phyloP scores from a whole-genome alignment of 2,329 filamentous ascomycete species.

The Botryosphaeria dothidea region DNA sequence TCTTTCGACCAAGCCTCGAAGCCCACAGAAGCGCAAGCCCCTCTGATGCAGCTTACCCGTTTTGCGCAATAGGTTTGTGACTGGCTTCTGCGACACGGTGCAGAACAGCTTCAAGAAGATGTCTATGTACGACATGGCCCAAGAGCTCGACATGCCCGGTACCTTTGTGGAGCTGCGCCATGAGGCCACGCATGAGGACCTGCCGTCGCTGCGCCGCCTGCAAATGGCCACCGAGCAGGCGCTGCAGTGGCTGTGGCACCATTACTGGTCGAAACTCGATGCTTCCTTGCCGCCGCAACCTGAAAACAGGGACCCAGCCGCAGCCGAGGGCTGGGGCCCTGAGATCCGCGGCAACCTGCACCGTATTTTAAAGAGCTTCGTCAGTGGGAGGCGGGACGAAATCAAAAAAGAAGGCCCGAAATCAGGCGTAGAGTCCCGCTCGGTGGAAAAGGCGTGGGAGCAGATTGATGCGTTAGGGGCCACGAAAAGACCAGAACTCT shows the following conservation, averaged over 20 bases:
- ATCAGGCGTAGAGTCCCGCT: slow-evolving; percentile 12
- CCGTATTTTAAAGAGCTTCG: slow-evolving; percentile 13
- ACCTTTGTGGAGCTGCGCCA: slow-evolving; percentile 88
- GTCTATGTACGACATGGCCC: slow-evolving; percentile 73
- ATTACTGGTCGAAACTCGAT: slow-evolving; percentile 71
- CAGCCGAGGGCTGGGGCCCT: not conserved
- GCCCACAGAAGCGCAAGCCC: not conserved
- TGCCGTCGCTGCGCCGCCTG: slow-evolving; percentile 74
- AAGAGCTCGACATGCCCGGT: slow-evolving; percentile 67
- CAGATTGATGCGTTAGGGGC: slow-evolving; percentile 3
- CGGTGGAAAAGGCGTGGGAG: not conserved
- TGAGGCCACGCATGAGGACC: slow-evolving; percentile 84
- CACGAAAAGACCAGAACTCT: not conserved
- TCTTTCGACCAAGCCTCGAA: not conserved
- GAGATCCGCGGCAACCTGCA: slow-evolving; percentile 1
- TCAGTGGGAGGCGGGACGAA: slow-evolving; percentile 10
- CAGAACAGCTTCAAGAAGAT: slow-evolving; percentile 64
- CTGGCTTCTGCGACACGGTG: slow-evolving; percentile 74
- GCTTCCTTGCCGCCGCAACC: slow-evolving; percentile 20
- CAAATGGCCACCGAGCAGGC: slow-evolving; percentile 69
- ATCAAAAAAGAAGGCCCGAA: slow-evolving; percentile 17
- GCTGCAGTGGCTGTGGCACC: slow-evolving; percentile 82
- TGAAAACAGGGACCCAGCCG: slow-evolving; percentile 8
- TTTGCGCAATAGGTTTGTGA: slow-evolving; percentile 65
- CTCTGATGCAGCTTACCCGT: not conserved